These are phyloP conservation scores for Seiridium cupressi DNA, from an alignment of 2,329 filamentous ascomycete genomes.

Conservation along the genomic window DNA sequence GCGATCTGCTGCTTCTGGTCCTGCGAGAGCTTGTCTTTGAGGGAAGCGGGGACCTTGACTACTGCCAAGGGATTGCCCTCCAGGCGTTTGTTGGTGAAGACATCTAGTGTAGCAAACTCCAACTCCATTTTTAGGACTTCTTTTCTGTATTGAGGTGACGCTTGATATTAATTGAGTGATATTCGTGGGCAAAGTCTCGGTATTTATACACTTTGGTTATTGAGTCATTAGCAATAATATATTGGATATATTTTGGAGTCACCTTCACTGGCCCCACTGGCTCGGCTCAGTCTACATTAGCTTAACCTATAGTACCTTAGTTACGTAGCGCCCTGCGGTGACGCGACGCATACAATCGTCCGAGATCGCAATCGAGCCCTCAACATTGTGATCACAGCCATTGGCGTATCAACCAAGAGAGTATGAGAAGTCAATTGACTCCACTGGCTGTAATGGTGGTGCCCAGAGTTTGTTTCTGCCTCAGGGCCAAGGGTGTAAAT, in stretches of 20 bases:
- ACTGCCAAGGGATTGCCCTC: constrained; percentile 62
- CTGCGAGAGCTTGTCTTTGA: constrained; percentile 41
- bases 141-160: no score
- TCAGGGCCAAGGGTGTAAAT: no score
- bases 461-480: no score
- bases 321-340: background rate
- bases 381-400: no score
- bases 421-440: no score
- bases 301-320: no score
- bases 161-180: background rate
- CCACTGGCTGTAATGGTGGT: no score
- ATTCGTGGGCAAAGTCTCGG: background rate
- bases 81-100: constrained; percentile 52
- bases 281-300: background rate
- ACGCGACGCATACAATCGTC: background rate
- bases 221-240: background rate
- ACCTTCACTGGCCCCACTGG: background rate
- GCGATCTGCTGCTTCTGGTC: constrained; percentile 57
- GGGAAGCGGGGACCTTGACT: constrained; percentile 46
- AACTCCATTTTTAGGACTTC: constrained; percentile 25
- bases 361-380: no score
- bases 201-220: background rate
- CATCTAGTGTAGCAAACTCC: constrained; percentile 53
- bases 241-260: background rate
- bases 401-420: no score